phyloP scores from a whole-genome alignment of 2,329 filamentous ascomycete genomes.

The Lachnellula occidentalis region DNA sequence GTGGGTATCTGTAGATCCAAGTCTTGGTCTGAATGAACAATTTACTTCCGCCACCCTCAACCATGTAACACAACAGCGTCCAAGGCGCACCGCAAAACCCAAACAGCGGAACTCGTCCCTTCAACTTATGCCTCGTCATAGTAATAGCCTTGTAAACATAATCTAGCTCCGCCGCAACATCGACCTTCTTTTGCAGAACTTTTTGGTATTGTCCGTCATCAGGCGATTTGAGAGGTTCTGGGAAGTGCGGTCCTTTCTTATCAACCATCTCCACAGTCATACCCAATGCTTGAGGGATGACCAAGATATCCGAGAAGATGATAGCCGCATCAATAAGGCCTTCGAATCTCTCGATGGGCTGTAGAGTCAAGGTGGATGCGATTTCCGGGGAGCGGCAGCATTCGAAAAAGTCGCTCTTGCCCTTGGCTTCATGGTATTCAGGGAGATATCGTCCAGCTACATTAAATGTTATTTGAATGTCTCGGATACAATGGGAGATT shows the following conservation, averaged over 20 bases:
- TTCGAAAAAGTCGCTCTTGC: slow-evolving; percentile 87
- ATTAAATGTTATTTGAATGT: slow-evolving; percentile 1
- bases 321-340: slow-evolving; percentile 94
- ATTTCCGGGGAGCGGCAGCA: slow-evolving; percentile 93
- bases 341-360: slow-evolving; percentile 86
- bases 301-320: slow-evolving; percentile 97
- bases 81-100: slow-evolving; percentile 97
- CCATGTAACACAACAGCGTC: slow-evolving; percentile 98
- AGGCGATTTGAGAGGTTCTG: slow-evolving; percentile 72
- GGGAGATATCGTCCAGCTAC: slow-evolving; percentile 92
- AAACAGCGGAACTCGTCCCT: slow-evolving; percentile 84
- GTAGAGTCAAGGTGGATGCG: slow-evolving; percentile 86
- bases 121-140: slow-evolving; percentile 79
- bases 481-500: not conserved
- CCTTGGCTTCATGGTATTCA: slow-evolving; percentile 96
- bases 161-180: slow-evolving; percentile 76
- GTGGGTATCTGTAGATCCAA: slow-evolving; percentile 87
- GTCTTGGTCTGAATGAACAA: slow-evolving; percentile 92
- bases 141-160: slow-evolving; percentile 98
- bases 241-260: slow-evolving; percentile 94
- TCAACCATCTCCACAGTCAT: slow-evolving; percentile 99
- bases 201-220: slow-evolving; percentile 76
- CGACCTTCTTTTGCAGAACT: slow-evolving; percentile 71
- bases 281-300: slow-evolving; percentile 95
- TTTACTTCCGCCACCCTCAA: slow-evolving; percentile 94